These are phyloP conservation scores for Ascochyta lentis DNA, from an alignment of 2,329 filamentous ascomycete species.

Conservation along the genomic window DNA sequence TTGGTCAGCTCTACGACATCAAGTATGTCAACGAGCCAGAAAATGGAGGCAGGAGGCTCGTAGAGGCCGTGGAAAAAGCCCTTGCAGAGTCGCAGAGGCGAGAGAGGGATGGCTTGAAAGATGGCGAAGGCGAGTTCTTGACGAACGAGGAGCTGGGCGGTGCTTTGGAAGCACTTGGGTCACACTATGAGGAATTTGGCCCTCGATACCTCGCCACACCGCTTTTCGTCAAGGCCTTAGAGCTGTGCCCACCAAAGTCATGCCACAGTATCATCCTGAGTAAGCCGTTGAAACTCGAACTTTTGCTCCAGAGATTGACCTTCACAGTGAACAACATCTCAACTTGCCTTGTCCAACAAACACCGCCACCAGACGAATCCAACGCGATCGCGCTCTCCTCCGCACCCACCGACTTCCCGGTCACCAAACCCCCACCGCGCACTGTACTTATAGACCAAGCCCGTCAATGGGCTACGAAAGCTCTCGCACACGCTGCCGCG, in stretches of 20 bases:
- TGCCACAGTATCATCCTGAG: conserved; percentile 84
- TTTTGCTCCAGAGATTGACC: conserved; percentile 15
- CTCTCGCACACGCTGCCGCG: conserved; percentile 69
- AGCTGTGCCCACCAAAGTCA: conserved; percentile 66
- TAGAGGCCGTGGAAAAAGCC: conserved; percentile 82
- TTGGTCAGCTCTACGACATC: conserved; percentile 81
- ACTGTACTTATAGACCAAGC: conserved; percentile 72
- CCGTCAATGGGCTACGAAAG: conserved; percentile 79
- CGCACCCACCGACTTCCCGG: conserved; percentile 45
- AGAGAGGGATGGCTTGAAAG: conserved; percentile 69
- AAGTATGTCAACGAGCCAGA: conserved; percentile 77
- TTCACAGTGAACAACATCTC: conserved; percentile 78
- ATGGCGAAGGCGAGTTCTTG: conserved; percentile 75
- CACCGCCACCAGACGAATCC: conserved; percentile 39
- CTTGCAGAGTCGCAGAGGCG: conserved; percentile 76
- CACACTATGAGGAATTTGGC: conserved; percentile 75
- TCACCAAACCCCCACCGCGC: conserved; percentile 57
- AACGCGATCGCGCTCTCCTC: conserved; percentile 36
- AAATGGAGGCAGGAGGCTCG: conserved; percentile 74
- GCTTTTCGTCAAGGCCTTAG: conserved; percentile 83
- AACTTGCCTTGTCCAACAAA: conserved; percentile 73
- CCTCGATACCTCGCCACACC: conserved; percentile 84
- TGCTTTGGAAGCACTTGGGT: conserved; percentile 76
- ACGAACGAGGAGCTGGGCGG: conserved; percentile 74
- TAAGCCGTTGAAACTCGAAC: conserved; percentile 50